Percentiles rank a stretch among this genome's conserved stretches.
phyloP scores from a whole-genome alignment of 2,329 filamentous ascomycete species.

The Xylaria sp. region DNA sequence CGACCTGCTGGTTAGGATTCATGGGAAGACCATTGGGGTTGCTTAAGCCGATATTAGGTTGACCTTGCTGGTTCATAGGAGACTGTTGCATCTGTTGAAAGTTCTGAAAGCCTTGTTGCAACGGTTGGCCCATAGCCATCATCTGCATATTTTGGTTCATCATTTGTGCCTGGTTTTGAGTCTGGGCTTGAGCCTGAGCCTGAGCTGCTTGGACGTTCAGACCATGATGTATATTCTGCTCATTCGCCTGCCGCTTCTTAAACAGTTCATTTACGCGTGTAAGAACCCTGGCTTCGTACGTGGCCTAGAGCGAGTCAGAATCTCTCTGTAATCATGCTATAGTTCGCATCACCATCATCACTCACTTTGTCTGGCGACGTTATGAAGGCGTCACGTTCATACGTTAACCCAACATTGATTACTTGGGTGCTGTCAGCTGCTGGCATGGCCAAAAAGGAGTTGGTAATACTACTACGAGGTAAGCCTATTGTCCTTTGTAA shows the following conservation, averaged over 20 bases:
- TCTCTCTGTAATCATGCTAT: not conserved
- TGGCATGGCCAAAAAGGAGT: constrained; percentile 60
- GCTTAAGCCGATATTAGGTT: constrained; percentile 56
- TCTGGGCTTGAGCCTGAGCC: constrained; percentile 36
- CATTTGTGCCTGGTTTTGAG: constrained; percentile 56
- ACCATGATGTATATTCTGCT: constrained; percentile 61
- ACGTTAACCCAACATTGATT: constrained; percentile 56
- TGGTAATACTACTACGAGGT: constrained; percentile 59
- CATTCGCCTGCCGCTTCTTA: constrained; percentile 62
- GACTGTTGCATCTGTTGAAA: constrained; percentile 68
- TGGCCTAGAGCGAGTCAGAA: constrained; percentile 52
- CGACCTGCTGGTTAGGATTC: constrained; percentile 49
- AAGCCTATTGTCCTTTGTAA: constrained; percentile 14
- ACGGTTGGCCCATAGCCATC: constrained; percentile 61
- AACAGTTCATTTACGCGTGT: constrained; percentile 61
- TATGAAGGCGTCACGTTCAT: constrained; percentile 61
- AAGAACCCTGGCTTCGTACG: constrained; percentile 62
- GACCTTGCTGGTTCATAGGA: constrained; percentile 61
- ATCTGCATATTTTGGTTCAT: constrained; percentile 67
- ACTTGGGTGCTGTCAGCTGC: constrained; percentile 56
- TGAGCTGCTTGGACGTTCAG: constrained; percentile 58
- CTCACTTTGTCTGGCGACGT: constrained; percentile 62
- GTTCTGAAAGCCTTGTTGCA: constrained; percentile 66
- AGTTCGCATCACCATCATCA: constrained; percentile 3
- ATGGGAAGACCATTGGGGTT: constrained; percentile 51